Evolutionary conservation across 352 stramenopile species (phyloP).

Genomic region (Globisporangium splendens): DNA sequence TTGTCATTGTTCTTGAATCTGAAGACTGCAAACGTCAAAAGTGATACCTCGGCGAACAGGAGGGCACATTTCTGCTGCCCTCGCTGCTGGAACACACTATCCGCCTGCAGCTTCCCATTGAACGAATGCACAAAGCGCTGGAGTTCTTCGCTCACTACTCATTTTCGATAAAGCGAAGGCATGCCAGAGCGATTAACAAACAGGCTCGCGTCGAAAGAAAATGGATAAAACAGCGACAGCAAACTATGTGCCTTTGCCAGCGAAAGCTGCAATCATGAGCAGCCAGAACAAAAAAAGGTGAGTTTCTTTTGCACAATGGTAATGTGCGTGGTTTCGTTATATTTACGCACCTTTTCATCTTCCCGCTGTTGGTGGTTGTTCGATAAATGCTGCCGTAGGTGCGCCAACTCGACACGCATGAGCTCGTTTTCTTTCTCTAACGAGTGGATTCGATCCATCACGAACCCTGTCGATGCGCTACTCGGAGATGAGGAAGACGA

Average conservation of each 20-base stretch:
- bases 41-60: slow-evolving; percentile 56
- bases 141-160: slow-evolving; percentile 44
- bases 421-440: slow-evolving; percentile 62
- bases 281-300: neutral
- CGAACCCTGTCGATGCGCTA: slow-evolving; percentile 7
- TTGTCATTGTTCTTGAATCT: too few species aligned
- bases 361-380: slow-evolving; percentile 60
- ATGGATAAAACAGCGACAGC: neutral
- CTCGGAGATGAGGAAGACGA: neutral
- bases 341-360: slow-evolving; percentile 44
- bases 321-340: too few species aligned
- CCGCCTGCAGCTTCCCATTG: slow-evolving; percentile 54
- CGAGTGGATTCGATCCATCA: slow-evolving; percentile 34
- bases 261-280: slow-evolving; percentile 11
- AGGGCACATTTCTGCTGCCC: slow-evolving; percentile 69
- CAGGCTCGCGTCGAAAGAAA: neutral
- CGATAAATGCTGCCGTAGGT: slow-evolving; percentile 46
- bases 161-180: too few species aligned
- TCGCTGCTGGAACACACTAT: slow-evolving; percentile 44
- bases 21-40: too few species aligned
- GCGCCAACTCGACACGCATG: slow-evolving; percentile 50
- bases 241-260: slow-evolving; percentile 16
- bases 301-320: neutral
- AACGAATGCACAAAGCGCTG: slow-evolving; percentile 49
- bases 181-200: neutral